phyloP scores from a whole-genome alignment of 148 eudicot species.

The Arctostaphylos glauca region DNA sequence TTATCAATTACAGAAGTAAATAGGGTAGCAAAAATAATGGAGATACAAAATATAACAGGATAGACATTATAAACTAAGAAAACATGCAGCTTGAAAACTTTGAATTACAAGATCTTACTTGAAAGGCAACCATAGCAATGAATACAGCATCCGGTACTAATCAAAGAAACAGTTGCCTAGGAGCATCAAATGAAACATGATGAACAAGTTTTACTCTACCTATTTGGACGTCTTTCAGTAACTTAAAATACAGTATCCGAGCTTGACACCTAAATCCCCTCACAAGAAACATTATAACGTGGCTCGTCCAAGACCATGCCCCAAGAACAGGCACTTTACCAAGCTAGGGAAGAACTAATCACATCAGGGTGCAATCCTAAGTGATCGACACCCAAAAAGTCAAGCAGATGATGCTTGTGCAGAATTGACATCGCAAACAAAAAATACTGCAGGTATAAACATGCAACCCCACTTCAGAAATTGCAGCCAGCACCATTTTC shows the following conservation, averaged over 20 bases:
- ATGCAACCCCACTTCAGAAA: background rate
- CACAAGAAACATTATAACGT: background rate
- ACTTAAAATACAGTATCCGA: background rate
- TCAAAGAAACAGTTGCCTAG: background rate
- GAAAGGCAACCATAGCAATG: background rate
- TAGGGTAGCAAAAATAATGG: background rate
- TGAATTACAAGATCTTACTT: background rate
- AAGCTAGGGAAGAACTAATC: background rate
- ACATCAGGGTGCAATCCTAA: background rate
- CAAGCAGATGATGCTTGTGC: background rate
- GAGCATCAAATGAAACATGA: background rate
- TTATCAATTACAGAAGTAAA: background rate
- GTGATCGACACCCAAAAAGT: background rate
- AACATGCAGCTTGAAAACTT: background rate
- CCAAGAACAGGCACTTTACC: constrained; percentile 2
- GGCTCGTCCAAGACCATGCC: background rate
- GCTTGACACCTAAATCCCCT: background rate
- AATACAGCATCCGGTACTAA: background rate
- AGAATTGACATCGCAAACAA: background rate
- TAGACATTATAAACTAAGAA: background rate
- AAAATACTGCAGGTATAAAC: background rate
- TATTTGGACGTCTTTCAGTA: background rate
- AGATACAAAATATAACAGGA: background rate
- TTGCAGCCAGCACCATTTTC: constrained; percentile 8
- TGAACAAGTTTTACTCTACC: background rate